Conservation (phyloP, 2,329 filamentous ascomycete species). For the Fusarium sp. region DNA sequence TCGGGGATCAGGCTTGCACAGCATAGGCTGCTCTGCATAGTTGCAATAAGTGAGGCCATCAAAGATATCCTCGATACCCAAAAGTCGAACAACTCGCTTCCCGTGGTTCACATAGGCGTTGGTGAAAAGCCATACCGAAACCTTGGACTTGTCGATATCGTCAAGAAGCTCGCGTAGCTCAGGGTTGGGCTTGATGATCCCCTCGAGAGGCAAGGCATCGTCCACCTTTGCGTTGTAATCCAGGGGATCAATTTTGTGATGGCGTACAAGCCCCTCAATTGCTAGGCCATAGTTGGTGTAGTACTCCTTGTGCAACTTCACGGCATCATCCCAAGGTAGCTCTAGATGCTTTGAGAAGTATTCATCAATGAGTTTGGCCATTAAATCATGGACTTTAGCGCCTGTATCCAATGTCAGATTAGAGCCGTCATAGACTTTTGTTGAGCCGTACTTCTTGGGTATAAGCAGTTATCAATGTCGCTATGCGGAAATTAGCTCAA, state of each 20-base stretch:
- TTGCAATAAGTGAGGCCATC: constrained; percentile 96
- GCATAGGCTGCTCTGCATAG: constrained; percentile 75
- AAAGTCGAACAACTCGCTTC: constrained; percentile 79
- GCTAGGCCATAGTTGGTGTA: constrained; percentile 97
- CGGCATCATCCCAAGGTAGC: constrained; percentile 80
- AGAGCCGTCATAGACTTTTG: constrained; percentile 1
- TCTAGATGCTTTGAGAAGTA: constrained; percentile 75
- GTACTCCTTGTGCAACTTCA: constrained; percentile 86
- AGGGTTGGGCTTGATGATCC: constrained; percentile 81
- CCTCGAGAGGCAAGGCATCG: constrained; percentile 88
- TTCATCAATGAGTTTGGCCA: constrained; percentile 81
- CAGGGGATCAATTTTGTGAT: constrained; percentile 94
- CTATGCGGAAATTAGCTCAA: constrained; percentile 60
- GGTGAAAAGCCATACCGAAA: constrained; percentile 92
- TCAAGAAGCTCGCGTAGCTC: constrained; percentile 78
- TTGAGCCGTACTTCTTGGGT: constrained; percentile 76
- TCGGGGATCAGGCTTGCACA: constrained; percentile 85
- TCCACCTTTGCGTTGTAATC: constrained; percentile 96
- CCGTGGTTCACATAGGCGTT: constrained; percentile 95
- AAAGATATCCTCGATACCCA: constrained; percentile 87
- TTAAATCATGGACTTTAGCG: constrained; percentile 84
- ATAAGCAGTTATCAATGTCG: constrained; percentile 98
- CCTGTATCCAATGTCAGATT: constrained; percentile 53
- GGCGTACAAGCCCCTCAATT: constrained; percentile 90
- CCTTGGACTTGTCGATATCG: constrained; percentile 83